Evolutionary conservation across 345 rosid species (phyloP).

Genomic region (Lumnitzera littorea): DNA sequence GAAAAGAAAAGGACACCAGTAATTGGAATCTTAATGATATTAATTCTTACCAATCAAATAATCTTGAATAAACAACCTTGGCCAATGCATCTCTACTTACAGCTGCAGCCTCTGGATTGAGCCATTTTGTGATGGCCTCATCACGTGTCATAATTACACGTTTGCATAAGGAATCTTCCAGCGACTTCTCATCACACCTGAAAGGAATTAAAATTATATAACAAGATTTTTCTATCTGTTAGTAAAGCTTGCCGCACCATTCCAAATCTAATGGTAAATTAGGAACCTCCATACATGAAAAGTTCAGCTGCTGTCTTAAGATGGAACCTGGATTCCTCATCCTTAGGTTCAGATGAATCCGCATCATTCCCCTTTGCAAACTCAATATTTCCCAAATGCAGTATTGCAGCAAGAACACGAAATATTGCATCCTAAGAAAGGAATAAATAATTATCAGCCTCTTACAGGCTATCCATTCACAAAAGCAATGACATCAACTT

Average conservation of each 20-base stretch:
- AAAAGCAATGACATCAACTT: conserved; percentile 10
- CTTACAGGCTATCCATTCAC: background rate
- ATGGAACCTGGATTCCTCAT: conserved; percentile 73
- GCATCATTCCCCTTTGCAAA: conserved; percentile 76
- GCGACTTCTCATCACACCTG: conserved; percentile 81
- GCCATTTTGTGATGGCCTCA: conserved; percentile 88
- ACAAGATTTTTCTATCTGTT: no score
- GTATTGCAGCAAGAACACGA: conserved; percentile 91
- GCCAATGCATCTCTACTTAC: conserved; percentile 94
- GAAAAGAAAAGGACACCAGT: no score
- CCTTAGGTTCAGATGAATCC: conserved; percentile 81
- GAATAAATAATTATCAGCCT: background rate
- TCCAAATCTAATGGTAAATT: background rate
- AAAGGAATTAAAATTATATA: background rate
- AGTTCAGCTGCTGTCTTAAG: conserved; percentile 79
- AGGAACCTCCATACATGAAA: conserved; percentile 48
- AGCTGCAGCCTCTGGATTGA: conserved; percentile 82
- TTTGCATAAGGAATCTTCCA: conserved; percentile 90
- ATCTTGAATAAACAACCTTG: conserved; percentile 78
- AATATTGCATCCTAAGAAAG: conserved; percentile 73
- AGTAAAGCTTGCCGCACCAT: no score
- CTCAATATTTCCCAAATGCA: conserved; percentile 91
- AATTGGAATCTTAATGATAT: background rate
- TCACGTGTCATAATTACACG: conserved; percentile 96
- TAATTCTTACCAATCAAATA: conserved; percentile 81